A percentile compares a stretch with the other conserved stretches of the same genome.
Evolutionary conservation across 1,284 basidiomycete species (phyloP).

Genomic region (Meripilus lineatus): DNA sequence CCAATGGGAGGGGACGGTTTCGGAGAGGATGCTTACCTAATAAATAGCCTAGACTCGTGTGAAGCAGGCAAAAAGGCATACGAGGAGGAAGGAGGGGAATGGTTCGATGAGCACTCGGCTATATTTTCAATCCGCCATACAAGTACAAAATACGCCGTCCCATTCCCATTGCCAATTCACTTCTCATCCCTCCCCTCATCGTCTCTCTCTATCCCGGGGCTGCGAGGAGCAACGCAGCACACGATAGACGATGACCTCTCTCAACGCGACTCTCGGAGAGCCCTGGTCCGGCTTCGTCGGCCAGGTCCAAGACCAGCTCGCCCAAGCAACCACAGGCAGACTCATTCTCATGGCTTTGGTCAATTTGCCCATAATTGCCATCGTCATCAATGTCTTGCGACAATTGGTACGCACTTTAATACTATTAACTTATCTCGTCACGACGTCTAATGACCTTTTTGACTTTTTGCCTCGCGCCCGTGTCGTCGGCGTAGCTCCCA

Average conservation of each 20-base stretch:
- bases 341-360: constrained; percentile 29
- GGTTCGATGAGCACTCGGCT: not conserved
- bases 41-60: too few species aligned
- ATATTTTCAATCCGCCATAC: not conserved
- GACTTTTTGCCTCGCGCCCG: too few species aligned
- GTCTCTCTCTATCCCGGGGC: not conserved
- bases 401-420: constrained; percentile 46
- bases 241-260: constrained; percentile 32
- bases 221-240: not conserved
- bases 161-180: not conserved
- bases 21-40: constrained; percentile 4
- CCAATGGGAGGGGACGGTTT: constrained; percentile 6
- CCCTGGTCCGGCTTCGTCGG: constrained; percentile 43
- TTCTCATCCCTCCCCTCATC: constrained; percentile 8
- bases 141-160: not conserved
- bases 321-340: constrained; percentile 21
- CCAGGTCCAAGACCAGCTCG: constrained; percentile 33
- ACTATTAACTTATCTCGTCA: not conserved
- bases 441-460: constrained; percentile 5
- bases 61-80: too few species aligned
- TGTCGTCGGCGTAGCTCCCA: constrained; percentile 37
- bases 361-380: constrained; percentile 39
- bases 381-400: constrained; percentile 54
- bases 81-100: not conserved
- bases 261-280: constrained; percentile 34